These are phyloP conservation scores for Claviceps capensis DNA, from an alignment of 2,329 filamentous ascomycete species.

Conservation along the genomic window DNA sequence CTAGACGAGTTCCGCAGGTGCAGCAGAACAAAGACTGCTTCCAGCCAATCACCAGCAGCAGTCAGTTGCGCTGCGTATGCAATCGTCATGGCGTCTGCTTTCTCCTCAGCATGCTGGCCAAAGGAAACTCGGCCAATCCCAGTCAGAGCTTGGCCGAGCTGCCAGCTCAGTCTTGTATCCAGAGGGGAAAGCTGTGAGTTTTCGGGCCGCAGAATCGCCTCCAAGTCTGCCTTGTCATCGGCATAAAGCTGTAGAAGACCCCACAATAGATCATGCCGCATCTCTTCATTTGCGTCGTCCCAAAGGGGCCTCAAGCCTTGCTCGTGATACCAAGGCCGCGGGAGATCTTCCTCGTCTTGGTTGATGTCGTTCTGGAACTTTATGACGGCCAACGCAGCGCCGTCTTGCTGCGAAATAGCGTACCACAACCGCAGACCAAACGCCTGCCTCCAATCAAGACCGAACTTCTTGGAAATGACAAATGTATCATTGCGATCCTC, in stretches of 20 bases:
- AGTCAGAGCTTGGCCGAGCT: conserved; percentile 57
- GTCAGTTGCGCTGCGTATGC: conserved; percentile 53
- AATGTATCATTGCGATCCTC: conserved; percentile 77
- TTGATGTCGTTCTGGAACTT: conserved; percentile 62
- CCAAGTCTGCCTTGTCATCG: conserved; percentile 41
- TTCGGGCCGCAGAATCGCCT: conserved; percentile 60
- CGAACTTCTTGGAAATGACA: conserved; percentile 69
- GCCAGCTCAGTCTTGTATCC: conserved; percentile 69
- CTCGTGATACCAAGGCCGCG: conserved; percentile 58
- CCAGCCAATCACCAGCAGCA: conserved; percentile 50
- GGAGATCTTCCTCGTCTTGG: conserved; percentile 56
- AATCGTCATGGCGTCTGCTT: conserved; percentile 51
- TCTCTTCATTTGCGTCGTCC: conserved; percentile 42
- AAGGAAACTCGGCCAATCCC: conserved; percentile 38
- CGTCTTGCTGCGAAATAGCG: conserved; percentile 52
- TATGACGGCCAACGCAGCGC: conserved; percentile 57
- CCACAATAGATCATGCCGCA: conserved; percentile 70
- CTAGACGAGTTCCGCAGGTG: conserved; percentile 53
- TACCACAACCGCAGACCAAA: conserved; percentile 92
- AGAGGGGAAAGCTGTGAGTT: conserved; percentile 64
- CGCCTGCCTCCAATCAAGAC: conserved; percentile 82
- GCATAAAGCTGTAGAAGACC: conserved; percentile 73
- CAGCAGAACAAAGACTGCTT: conserved; percentile 63
- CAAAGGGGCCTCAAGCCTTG: conserved; percentile 44
- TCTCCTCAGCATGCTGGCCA: conserved; percentile 38